These are phyloP conservation scores for Wickerhamomyces canadensis DNA, from an alignment of 805 yeast genomes.

Conservation along the genomic window DNA sequence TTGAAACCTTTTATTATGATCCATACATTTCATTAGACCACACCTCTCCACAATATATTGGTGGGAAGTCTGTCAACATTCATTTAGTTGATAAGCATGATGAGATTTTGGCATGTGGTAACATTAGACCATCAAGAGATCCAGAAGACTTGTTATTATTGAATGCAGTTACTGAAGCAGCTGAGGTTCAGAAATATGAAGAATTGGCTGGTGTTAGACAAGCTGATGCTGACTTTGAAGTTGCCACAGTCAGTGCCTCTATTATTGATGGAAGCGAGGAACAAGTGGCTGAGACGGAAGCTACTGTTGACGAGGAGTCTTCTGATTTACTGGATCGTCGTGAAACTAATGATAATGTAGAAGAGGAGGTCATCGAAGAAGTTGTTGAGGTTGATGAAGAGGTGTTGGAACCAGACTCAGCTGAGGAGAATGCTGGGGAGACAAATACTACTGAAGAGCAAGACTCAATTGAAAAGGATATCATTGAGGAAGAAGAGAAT, in stretches of 20 bases:
- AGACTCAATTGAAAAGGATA: too few relatives aligned
- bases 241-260: too few relatives aligned
- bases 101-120: slow-evolving; percentile 59
- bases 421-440: slow-evolving; percentile 1
- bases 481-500: slow-evolving; percentile 4
- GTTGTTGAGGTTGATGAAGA: slow-evolving; percentile 8
- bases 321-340: background rate
- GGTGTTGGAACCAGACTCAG: slow-evolving; percentile 3
- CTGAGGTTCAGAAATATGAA: slow-evolving; percentile 21
- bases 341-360: background rate
- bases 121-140: slow-evolving; percentile 31
- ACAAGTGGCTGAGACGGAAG: background rate
- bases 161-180: slow-evolving; percentile 21
- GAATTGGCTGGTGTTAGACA: slow-evolving; percentile 19
- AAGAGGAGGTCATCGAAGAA: slow-evolving; percentile 6
- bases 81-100: slow-evolving; percentile 43
- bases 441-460: too few relatives aligned
- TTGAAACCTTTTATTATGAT: slow-evolving; percentile 56
- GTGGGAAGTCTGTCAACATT: slow-evolving; percentile 51
- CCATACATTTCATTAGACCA: slow-evolving; percentile 60
- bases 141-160: slow-evolving; percentile 25
- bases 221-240: slow-evolving; percentile 1
- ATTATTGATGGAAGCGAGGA: too few relatives aligned
- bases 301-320: slow-evolving; percentile 1
- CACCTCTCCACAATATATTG: slow-evolving; percentile 48